Evolutionary conservation across 345 rosid species (phyloP), one percentile per base, ranked within the genome.

Genomic region (Erodium maritimum): DNA sequence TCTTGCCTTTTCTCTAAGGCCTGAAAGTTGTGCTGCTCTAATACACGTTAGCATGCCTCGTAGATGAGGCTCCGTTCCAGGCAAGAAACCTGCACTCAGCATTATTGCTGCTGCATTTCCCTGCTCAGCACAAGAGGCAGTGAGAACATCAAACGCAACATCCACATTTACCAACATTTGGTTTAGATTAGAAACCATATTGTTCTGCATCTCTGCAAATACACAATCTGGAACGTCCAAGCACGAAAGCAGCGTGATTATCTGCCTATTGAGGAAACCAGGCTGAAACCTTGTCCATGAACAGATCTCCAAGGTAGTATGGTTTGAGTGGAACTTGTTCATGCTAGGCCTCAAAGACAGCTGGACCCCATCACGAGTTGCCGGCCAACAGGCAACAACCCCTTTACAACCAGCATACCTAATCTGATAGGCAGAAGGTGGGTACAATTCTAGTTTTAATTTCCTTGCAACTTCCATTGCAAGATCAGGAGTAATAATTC

Each of bases 261-360:
- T 88, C 80, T 88, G 95, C 73, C 98, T 82, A 55, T 91, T 91
- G 10, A 91, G 65, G 73, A 91, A 91, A 50, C 95, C 96, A 50
- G 96, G 93, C 75, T 88, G 95, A 76, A 84, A 84, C 71, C 93
- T 76, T 20, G 96, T 86, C 96, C 96, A 86, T 17, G 95, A 84
- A 65, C 88, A 86, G 29, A 91, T 82, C 67, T 91, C 98, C 67
- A 91, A 63, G 52, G 70, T 82, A 7, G 86, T 79, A 65, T 88
- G 98, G 5, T 63, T 23, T 17, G 96, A 86, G 0, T 5, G 25
- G 78, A 91, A 91, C 68, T 91, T 88, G 65, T 62, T 64, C 95
- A 88, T 91, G 46, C 96, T 91, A 13, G 19, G 23, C 77, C 96
- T 77, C 58, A 88, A 70, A 34, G 86, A 88, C 48, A 91, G 68